phyloP scores from a whole-genome alignment of 2,329 filamentous ascomycete species.

The Phialophora tarda region DNA sequence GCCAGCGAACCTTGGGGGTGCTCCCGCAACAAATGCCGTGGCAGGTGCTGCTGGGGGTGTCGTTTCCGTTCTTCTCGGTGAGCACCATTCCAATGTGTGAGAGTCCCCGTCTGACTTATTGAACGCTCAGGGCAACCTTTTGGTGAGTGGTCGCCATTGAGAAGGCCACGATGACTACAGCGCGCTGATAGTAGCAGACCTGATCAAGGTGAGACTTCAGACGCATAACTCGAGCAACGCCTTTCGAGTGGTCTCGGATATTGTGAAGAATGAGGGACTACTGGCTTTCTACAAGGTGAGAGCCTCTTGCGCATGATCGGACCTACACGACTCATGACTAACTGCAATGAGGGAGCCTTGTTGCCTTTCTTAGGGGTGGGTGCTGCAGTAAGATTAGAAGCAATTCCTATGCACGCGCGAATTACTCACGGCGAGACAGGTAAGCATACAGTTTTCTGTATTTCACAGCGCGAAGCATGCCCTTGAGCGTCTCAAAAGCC shows the following conservation, averaged over 20 bases:
- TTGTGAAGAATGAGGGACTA: slow-evolving; percentile 4
- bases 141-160: slow-evolving; percentile 1
- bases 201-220: slow-evolving; percentile 26
- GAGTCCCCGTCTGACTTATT: background rate
- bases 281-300: slow-evolving; percentile 17
- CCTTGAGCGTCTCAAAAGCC: background rate
- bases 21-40: slow-evolving; percentile 13
- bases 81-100: background rate
- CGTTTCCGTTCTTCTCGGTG: slow-evolving; percentile 25
- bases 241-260: slow-evolving; percentile 11
- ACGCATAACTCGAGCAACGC: slow-evolving; percentile 24
- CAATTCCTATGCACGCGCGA: background rate
- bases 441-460: slow-evolving; percentile 28
- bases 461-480: slow-evolving; percentile 23
- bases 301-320: too few species aligned
- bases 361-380: slow-evolving; percentile 12
- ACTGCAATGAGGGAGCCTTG: background rate
- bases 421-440: background rate
- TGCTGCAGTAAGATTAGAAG: background rate
- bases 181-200: slow-evolving; percentile 11
- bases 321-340: background rate
- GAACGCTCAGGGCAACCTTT: slow-evolving; percentile 4
- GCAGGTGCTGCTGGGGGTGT: slow-evolving; percentile 23
- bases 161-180: background rate
- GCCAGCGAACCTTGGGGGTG: background rate